A percentile compares a stretch with the other conserved stretches of the same genome.
These are phyloP conservation scores for Pseudogymnoascus sp. DNA, from an alignment of 2,329 filamentous ascomycete genomes.

Conservation along the genomic window DNA sequence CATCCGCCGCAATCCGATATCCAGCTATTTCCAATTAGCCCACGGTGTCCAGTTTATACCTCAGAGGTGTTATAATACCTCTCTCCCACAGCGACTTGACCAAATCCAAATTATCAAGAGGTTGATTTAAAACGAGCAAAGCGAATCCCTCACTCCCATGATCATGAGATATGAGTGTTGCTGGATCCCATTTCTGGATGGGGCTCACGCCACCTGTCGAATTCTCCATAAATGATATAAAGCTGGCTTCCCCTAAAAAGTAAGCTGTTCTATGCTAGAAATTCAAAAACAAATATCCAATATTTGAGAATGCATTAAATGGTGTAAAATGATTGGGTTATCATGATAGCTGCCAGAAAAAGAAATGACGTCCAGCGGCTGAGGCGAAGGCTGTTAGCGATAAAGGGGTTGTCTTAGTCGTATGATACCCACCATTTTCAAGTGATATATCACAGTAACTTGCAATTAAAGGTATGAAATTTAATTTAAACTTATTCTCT, in stretches of 20 bases:
- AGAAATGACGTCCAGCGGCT: constrained; percentile 2
- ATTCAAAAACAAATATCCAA: background rate
- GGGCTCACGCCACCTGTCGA: background rate
- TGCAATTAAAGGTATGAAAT: background rate
- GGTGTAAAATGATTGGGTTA: background rate
- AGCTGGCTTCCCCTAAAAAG: background rate
- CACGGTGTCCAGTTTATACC: constrained; percentile 23
- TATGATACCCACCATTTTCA: background rate
- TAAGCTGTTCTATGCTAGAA: background rate
- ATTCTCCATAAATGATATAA: background rate
- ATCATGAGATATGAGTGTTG: constrained; percentile 1
- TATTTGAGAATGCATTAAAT: background rate
- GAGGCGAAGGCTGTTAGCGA: background rate
- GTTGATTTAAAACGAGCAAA: constrained; percentile 14
- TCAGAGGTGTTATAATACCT: background rate
- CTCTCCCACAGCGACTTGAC: constrained; percentile 13
- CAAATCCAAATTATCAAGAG: constrained; percentile 9
- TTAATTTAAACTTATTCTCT: background rate
- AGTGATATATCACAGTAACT: background rate
- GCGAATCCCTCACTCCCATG: background rate
- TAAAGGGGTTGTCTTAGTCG: background rate
- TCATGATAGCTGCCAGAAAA: background rate
- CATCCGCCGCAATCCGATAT: constrained; percentile 76
- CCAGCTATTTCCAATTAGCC: constrained; percentile 39
- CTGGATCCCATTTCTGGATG: background rate